Conservation (phyloP, 371 early-diverging fungal genomes). For the Aphelidium insulamus region DNA sequence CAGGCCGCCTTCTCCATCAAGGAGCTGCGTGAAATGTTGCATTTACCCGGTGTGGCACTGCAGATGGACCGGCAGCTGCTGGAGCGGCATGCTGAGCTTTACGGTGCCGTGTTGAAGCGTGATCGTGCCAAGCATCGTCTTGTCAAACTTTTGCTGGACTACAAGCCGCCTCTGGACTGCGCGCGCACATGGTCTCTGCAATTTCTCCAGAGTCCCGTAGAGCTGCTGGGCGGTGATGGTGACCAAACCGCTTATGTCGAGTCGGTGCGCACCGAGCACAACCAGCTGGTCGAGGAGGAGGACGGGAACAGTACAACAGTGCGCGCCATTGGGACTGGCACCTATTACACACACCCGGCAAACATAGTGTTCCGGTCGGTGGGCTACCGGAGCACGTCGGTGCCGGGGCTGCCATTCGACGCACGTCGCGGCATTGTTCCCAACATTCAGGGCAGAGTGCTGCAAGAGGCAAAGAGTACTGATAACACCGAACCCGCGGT, state of each 20-base stretch:
- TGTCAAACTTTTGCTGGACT: too few relatives aligned
- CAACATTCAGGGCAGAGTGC: conserved; percentile 47
- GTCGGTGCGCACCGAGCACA: too few relatives aligned
- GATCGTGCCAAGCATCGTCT: conserved; percentile 48
- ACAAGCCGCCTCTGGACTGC: background rate
- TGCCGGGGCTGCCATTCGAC: conserved; percentile 57
- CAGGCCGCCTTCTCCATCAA: conserved; percentile 78
- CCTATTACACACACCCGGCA: conserved; percentile 20
- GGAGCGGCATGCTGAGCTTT: too few relatives aligned
- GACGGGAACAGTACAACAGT: too few relatives aligned
- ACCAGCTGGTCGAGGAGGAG: too few relatives aligned
- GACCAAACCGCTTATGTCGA: background rate
- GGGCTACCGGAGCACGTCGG: conserved; percentile 55
- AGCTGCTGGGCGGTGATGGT: conserved; percentile 11
- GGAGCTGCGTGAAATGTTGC: conserved; percentile 82
- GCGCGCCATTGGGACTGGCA: conserved; percentile 29
- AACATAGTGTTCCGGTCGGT: conserved; percentile 58
- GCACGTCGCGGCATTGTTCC: conserved; percentile 34
- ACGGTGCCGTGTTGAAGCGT: conserved; percentile 13
- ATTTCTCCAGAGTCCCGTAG: conserved; percentile 47
- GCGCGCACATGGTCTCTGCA: conserved; percentile 43
- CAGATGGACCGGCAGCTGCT: conserved; percentile 31
- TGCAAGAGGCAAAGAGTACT: conserved; percentile 16
- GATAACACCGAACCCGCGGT: conserved; percentile 2
- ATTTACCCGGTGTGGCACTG: conserved; percentile 32